Conservation (phyloP, 495 filamentous ascomycete species). For the Pseudotulostoma volvatum region DNA sequence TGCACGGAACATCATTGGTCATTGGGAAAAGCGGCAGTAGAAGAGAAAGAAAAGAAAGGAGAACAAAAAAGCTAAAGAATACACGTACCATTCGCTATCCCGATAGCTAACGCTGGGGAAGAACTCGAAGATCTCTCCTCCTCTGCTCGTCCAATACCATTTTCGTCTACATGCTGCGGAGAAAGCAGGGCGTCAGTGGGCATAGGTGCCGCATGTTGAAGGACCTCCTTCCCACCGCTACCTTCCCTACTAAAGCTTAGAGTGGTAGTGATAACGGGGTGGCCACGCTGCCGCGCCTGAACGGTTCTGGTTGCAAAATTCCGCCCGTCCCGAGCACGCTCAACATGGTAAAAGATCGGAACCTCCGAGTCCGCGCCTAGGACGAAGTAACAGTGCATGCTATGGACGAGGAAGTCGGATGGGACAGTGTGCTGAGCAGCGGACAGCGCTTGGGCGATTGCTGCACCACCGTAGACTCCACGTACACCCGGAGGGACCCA, state of each 20-base stretch:
- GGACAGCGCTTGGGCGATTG: conserved; percentile 80
- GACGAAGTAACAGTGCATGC: conserved; percentile 98
- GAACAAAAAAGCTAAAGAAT: too few species aligned
- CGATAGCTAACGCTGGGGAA: too few species aligned
- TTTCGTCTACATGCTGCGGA: too few species aligned
- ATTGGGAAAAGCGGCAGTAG: too few species aligned
- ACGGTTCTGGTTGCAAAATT: conserved; percentile 91
- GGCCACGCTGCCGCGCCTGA: conserved; percentile 78
- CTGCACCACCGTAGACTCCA: conserved; percentile 83
- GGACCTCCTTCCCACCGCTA: conserved; percentile 48
- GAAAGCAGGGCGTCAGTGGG: too few species aligned
- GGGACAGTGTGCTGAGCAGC: conserved; percentile 81
- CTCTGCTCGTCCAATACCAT: conserved; percentile 3
- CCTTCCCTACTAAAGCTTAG: conserved; percentile 67
- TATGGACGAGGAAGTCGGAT: conserved; percentile 64
- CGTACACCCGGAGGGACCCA: conserved; percentile 87
- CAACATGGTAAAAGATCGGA: conserved; percentile 84
- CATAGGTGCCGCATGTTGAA: conserved; percentile 21
- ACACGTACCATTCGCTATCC: too few species aligned
- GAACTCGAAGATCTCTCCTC: too few species aligned
- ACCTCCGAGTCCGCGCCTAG: conserved; percentile 71
- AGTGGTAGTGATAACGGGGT: conserved; percentile 86
- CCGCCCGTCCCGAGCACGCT: conserved; percentile 76
- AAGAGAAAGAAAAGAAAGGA: too few species aligned
- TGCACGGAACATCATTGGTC: too few species aligned